phyloP scores from a whole-genome alignment of 345 rosid genomes.

The Psidium guajava region DNA sequence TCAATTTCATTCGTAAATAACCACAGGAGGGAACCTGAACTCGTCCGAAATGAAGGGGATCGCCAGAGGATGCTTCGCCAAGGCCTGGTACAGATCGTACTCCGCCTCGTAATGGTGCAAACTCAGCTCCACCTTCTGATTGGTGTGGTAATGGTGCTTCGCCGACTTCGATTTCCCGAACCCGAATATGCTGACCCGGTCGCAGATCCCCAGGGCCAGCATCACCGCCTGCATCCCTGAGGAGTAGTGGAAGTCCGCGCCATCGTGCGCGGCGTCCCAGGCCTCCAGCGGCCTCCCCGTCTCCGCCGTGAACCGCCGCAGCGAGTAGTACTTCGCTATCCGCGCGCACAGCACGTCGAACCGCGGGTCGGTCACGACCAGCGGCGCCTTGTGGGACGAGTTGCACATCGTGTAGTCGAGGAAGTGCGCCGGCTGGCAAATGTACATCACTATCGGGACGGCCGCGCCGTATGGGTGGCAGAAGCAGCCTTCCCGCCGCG shows the following conservation, averaged over 20 bases:
- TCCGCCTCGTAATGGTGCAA: conserved; percentile 88
- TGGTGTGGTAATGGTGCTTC: conserved; percentile 86
- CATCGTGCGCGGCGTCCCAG: conserved; percentile 66
- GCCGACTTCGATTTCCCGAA: conserved; percentile 60
- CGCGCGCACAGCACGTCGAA: conserved; percentile 69
- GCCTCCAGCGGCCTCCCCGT: conserved; percentile 33
- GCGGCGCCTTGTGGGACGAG: conserved; percentile 38
- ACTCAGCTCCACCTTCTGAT: conserved; percentile 70
- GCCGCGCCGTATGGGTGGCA: conserved; percentile 77
- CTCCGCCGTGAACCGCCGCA: conserved; percentile 47
- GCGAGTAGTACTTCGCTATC: conserved; percentile 78
- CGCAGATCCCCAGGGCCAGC: conserved; percentile 72
- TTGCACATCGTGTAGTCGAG: conserved; percentile 71
- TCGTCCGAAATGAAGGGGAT: conserved; percentile 59
- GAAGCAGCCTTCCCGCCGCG: conserved; percentile 43
- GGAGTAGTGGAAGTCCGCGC: conserved; percentile 75
- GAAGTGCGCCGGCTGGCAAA: conserved; percentile 81
- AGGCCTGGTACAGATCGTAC: conserved; percentile 52
- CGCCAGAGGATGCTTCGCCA: conserved; percentile 39
- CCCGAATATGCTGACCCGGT: conserved; percentile 71
- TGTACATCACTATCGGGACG: conserved; percentile 66
- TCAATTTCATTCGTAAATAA: conserved; percentile 38
- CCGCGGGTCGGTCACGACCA: conserved; percentile 68
- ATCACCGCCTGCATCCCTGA: conserved; percentile 91
- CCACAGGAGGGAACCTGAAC: conserved; percentile 60